Evolutionary conservation across 495 filamentous ascomycete species (phyloP).

Genomic region (Xeromyces bisporus): DNA sequence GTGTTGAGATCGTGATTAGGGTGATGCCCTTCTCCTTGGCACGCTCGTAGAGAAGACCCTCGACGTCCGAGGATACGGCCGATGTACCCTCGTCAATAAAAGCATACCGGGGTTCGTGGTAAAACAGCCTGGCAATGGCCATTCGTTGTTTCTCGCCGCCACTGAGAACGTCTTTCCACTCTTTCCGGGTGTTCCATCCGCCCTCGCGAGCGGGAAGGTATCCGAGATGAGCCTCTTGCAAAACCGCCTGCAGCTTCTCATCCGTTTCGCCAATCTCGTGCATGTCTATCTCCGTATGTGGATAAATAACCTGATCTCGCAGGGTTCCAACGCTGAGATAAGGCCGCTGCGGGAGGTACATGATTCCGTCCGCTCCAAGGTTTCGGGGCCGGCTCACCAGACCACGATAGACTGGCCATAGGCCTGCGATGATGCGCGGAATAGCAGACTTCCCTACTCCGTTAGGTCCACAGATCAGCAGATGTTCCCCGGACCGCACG

Average conservation of each 20-base stretch:
- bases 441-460: constrained; percentile 89
- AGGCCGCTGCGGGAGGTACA: constrained; percentile 92
- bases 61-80: constrained; percentile 85
- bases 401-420: constrained; percentile 93
- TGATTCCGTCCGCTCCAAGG: constrained; percentile 76
- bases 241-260: constrained; percentile 49
- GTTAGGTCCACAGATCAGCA: constrained; percentile 88
- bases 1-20: constrained; percentile 82
- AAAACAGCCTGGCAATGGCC: constrained; percentile 74
- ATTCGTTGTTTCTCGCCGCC: constrained; percentile 98
- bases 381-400: constrained; percentile 71
- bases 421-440: constrained; percentile 71
- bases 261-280: constrained; percentile 61
- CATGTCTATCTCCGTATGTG: constrained; percentile 90
- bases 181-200: constrained; percentile 91
- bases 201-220: constrained; percentile 86
- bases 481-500: constrained; percentile 76
- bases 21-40: constrained; percentile 89
- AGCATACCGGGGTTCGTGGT: constrained; percentile 88
- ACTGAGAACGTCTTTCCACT: constrained; percentile 94
- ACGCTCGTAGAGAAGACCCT: constrained; percentile 81
- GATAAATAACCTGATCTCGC: constrained; percentile 95
- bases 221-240: constrained; percentile 70
- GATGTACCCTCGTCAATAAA: constrained; percentile 92
- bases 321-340: constrained; percentile 93